Conservation (phyloP, 495 filamentous ascomycete genomes). For the Neohortaea acidophila region DNA sequence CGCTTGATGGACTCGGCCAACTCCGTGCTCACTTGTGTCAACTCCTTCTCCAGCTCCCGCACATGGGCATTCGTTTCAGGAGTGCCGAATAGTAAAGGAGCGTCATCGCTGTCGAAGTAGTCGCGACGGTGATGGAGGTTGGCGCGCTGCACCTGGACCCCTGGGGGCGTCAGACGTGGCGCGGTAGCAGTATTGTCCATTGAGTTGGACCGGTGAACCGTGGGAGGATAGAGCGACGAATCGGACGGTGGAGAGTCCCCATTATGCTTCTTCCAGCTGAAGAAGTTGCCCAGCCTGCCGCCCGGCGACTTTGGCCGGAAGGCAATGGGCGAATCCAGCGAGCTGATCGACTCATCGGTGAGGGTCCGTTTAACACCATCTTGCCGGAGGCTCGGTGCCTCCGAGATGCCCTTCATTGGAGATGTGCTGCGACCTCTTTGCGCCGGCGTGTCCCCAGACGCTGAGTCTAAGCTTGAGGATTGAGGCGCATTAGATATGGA, state of each 20-base stretch:
- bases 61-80: conserved; percentile 35
- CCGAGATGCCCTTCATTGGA: conserved; percentile 1
- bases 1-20: conserved; percentile 80
- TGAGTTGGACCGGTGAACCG: neutral
- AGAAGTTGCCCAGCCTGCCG: conserved; percentile 30
- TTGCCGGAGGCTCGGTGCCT: conserved; percentile 12
- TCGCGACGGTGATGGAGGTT: conserved; percentile 18
- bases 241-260: conserved; percentile 49
- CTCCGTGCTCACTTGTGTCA: conserved; percentile 83
- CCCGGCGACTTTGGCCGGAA: conserved; percentile 11
- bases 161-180: conserved; percentile 25
- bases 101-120: conserved; percentile 28
- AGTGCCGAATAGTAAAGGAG: conserved; percentile 26
- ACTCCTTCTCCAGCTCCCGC: conserved; percentile 80
- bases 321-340: neutral
- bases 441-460: conserved; percentile 5
- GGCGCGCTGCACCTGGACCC: conserved; percentile 25
- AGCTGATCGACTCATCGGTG: conserved; percentile 11
- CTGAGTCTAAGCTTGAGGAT: conserved; percentile 13
- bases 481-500: conserved; percentile 8
- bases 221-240: conserved; percentile 38
- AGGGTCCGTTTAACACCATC: conserved; percentile 14
- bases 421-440: neutral
- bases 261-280: conserved; percentile 48
- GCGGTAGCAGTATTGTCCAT: conserved; percentile 23